Evolutionary conservation across 2,329 filamentous ascomycete genomes (phyloP).

Genomic region (Thelonectria discophora): DNA sequence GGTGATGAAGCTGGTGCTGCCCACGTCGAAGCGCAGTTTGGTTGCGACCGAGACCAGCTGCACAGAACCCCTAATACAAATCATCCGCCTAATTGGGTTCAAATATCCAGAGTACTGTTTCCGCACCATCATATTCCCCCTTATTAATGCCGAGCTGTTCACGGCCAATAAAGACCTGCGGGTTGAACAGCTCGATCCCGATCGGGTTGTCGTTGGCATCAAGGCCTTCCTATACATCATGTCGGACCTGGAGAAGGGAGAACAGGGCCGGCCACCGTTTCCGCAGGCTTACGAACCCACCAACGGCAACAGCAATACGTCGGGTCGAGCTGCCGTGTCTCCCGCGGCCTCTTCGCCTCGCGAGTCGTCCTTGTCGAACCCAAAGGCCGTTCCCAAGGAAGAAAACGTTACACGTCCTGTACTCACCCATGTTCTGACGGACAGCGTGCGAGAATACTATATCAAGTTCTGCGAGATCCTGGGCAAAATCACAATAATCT

Average conservation of each 20-base stretch:
- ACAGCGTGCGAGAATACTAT: conserved; percentile 85
- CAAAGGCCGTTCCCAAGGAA: conserved; percentile 53
- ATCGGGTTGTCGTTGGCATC: conserved; percentile 97
- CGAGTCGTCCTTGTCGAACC: conserved; percentile 39
- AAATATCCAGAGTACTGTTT: conserved; percentile 95
- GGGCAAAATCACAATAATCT: conserved; percentile 94
- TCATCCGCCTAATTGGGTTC: conserved; percentile 93
- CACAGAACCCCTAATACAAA: conserved; percentile 88
- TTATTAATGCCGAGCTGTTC: conserved; percentile 94
- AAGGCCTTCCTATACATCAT: conserved; percentile 93
- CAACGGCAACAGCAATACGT: conserved; percentile 41
- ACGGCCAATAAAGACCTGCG: conserved; percentile 77
- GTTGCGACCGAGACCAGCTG: conserved; percentile 85
- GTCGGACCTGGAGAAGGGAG: conserved; percentile 87
- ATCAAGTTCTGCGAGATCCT: conserved; percentile 92
- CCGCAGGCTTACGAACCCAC: conserved; percentile 70
- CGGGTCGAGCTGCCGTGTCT: conserved; percentile 61
- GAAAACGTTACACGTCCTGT: conserved; percentile 75
- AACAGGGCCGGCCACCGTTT: conserved; percentile 81
- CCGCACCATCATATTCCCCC: conserved; percentile 88
- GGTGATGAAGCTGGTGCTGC: conserved; percentile 83
- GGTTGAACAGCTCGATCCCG: conserved; percentile 93
- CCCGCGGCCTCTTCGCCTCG: conserved; percentile 49
- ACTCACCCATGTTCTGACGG: conserved; percentile 70
- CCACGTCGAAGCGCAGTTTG: conserved; percentile 80